Percentiles rank a stretch among this genome's conserved stretches.
phyloP scores from a whole-genome alignment of 176 grass and related monocot genomes.

The Dactylis glomerata region DNA sequence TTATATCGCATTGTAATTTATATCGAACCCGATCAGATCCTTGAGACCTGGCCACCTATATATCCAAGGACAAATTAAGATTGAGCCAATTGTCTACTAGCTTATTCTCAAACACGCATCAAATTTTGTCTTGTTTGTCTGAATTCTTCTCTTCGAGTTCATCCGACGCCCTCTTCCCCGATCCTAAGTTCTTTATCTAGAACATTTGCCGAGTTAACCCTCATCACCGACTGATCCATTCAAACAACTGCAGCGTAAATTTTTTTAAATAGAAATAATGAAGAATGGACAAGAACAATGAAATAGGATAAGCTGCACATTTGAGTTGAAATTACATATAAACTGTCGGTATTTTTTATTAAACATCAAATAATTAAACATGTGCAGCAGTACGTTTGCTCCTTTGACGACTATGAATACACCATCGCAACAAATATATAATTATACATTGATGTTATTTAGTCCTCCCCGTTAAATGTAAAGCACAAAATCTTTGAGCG shows the following conservation, averaged over 20 bases:
- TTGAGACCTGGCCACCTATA: no score
- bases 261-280: neutral
- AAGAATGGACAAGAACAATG: neutral
- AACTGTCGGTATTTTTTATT: neutral
- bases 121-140: no score
- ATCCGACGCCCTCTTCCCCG: no score
- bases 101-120: no score
- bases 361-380: neutral
- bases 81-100: no score
- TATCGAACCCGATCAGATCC: no score
- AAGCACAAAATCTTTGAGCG: neutral
- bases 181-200: no score
- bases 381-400: neutral
- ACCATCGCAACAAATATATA: neutral
- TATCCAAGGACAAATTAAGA: no score
- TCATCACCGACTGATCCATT: neutral
- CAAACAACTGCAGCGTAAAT: neutral
- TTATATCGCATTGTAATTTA: no score
- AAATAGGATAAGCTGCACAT: neutral
- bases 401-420: neutral
- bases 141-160: no score
- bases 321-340: neutral
- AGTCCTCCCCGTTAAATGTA: neutral
- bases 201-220: no score
- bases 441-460: neutral